These are phyloP conservation scores for Trichaptum fuscoviolaceum DNA, from an alignment of 768 basidiomycete genomes.

Conservation along the genomic window DNA sequence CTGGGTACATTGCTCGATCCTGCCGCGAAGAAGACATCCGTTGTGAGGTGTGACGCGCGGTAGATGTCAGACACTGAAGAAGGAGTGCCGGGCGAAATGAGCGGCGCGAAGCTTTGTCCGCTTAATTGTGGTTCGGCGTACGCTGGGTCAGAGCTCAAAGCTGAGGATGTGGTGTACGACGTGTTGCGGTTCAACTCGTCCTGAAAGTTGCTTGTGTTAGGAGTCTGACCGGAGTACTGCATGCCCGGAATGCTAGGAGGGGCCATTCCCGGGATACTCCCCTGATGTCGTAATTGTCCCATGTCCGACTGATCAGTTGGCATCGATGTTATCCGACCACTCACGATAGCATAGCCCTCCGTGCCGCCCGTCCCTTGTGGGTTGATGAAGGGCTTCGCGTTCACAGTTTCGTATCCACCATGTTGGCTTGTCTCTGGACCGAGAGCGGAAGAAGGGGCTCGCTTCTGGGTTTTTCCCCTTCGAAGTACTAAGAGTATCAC, in stretches of 20 bases:
- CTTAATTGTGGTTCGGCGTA: neutral
- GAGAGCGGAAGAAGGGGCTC: neutral
- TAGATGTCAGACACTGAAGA: neutral
- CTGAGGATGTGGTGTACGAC: neutral
- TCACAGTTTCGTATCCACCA: neutral
- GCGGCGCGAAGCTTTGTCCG: neutral
- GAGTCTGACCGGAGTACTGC: neutral
- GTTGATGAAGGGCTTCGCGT: neutral
- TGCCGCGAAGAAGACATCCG: neutral
- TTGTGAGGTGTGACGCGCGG: neutral
- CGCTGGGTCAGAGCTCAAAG: neutral
- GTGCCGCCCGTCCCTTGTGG: neutral
- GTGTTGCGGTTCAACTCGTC: neutral
- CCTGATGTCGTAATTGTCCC: neutral
- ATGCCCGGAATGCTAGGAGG: neutral
- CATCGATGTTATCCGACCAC: neutral
- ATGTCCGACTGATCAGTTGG: neutral
- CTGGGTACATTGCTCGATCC: neutral
- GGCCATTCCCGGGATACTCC: neutral
- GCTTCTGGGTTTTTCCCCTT: conserved; percentile 6
- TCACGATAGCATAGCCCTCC: neutral
- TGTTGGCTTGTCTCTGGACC: neutral
- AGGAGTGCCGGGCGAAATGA: neutral
- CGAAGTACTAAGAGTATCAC: conserved; percentile 25
- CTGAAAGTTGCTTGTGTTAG: neutral